Conservation (phyloP, 352 stramenopile genomes). For the Phytopythium litorale region DNA sequence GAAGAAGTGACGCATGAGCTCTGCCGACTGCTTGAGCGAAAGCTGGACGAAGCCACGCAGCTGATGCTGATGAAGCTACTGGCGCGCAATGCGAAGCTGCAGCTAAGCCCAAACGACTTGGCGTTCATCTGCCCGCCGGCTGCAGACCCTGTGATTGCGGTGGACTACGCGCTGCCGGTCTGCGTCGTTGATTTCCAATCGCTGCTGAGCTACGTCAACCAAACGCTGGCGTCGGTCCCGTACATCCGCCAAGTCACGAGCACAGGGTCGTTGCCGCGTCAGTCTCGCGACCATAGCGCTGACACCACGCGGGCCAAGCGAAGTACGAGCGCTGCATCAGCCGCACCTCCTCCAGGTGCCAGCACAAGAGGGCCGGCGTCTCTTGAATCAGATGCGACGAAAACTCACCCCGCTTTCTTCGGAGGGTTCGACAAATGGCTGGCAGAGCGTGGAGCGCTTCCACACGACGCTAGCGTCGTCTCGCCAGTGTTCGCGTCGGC, state of each 20-base stretch:
- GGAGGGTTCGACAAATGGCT: slow-evolving; percentile 16
- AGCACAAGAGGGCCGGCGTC: neutral
- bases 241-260: slow-evolving; percentile 54
- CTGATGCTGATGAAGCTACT: slow-evolving; percentile 86
- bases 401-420: slow-evolving; percentile 31
- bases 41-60: slow-evolving; percentile 83
- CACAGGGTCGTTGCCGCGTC: slow-evolving; percentile 13
- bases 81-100: slow-evolving; percentile 81
- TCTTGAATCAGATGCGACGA: neutral
- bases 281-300: slow-evolving; percentile 10
- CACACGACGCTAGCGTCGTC: slow-evolving; percentile 19
- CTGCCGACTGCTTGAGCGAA: slow-evolving; percentile 75
- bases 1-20: slow-evolving; percentile 86
- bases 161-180: slow-evolving; percentile 43
- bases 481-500: slow-evolving; percentile 20
- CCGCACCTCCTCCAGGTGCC: neutral
- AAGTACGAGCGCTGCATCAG: slow-evolving; percentile 1
- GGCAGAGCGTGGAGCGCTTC: neutral
- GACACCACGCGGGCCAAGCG: neutral
- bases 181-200: slow-evolving; percentile 28
- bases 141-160: slow-evolving; percentile 26
- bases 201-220: slow-evolving; percentile 55
- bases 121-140: slow-evolving; percentile 70
- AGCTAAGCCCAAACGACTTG: slow-evolving; percentile 68
- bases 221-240: slow-evolving; percentile 48